Evolutionary conservation across 306 rosid species (phyloP), one percentile per base, ranked within the genome.

Genomic region (Begonia fuchsioides): DNA sequence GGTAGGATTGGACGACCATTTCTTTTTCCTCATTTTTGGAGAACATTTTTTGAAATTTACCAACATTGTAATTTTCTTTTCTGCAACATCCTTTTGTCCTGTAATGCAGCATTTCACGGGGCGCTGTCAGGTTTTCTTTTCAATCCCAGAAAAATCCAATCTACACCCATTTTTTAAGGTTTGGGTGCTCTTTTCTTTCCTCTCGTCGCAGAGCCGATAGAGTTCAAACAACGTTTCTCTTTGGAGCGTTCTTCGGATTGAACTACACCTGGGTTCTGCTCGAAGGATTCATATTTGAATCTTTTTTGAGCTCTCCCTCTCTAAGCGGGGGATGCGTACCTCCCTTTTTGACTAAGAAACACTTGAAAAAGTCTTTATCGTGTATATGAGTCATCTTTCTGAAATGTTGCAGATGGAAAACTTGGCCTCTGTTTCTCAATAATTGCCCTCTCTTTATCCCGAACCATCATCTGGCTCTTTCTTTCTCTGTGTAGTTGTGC

Each of bases 401-500:
- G 14, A n/a, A 41, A 41, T 5, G 12, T 13, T n/a, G 12, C 2
- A 41, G 0, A 41, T 41, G 6, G 45, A n/a, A 41, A 15, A 45
- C 6, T 45, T 48, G 39, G 39, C 6, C 38, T 15, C 38, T 49
- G 39, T 12, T 49, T 18, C 9, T 13, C 49, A 15, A 12, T 49
- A 49, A 13, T 44, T 32, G 44, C 50, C 46, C 51, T 43, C 15
- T 47, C 11, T 10, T 47, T 14, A 26, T 50, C 45, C 51, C 45
- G 20, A 18, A 32, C 6, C 9, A 8, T 2, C n/a, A 13, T 32
- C 2, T 53, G 12, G 32, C 44, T 44, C n/a, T 11, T 47, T 47
- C 10, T 41, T 47, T 47, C 54, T 53, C 55, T 52, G 56, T 53
- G 56, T 59, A 49, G 38, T 64, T 70, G 15, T 52, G 43, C 50